These are phyloP conservation scores for Rubroboletus satanas DNA, from an alignment of 768 basidiomycete genomes.

Conservation along the genomic window DNA sequence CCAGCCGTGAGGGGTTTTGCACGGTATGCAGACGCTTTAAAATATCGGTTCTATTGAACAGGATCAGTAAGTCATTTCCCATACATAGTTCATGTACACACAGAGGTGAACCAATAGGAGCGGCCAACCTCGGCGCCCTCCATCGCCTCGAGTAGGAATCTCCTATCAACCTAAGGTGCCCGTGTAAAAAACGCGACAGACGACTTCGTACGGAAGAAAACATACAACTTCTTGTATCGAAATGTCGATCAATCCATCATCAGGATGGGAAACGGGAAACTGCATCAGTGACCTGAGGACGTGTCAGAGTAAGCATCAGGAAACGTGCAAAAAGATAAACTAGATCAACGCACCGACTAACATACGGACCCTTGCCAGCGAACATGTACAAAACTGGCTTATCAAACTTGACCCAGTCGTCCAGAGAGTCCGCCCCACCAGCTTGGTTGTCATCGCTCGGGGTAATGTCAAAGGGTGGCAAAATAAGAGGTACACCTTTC, in stretches of 20 bases:
- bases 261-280: conserved; percentile 76
- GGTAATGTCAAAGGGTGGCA: conserved; percentile 10
- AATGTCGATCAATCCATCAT: conserved; percentile 77
- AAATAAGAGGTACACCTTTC: conserved; percentile 7
- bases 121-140: conserved; percentile 61
- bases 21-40: conserved; percentile 71
- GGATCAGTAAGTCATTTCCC: conserved; percentile 6
- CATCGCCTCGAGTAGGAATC: conserved; percentile 49
- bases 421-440: conserved; percentile 33
- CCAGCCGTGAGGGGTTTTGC: conserved; percentile 54
- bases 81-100: conserved; percentile 28
- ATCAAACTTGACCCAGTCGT: conserved; percentile 70
- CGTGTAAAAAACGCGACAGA: background rate
- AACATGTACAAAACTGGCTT: conserved; percentile 66
- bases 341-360: conserved; percentile 46
- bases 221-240: conserved; percentile 60
- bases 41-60: conserved; percentile 55
- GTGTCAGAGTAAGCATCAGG: background rate
- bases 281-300: conserved; percentile 65
- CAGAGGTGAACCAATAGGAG: conserved; percentile 58
- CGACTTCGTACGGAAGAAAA: background rate
- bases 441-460: conserved; percentile 10
- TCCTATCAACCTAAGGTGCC: conserved; percentile 34
- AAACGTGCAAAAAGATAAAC: background rate
- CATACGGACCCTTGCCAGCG: conserved; percentile 78